Conservation (phyloP, 2,329 filamentous ascomycete species). For the Talaromyces rugulosus region DNA sequence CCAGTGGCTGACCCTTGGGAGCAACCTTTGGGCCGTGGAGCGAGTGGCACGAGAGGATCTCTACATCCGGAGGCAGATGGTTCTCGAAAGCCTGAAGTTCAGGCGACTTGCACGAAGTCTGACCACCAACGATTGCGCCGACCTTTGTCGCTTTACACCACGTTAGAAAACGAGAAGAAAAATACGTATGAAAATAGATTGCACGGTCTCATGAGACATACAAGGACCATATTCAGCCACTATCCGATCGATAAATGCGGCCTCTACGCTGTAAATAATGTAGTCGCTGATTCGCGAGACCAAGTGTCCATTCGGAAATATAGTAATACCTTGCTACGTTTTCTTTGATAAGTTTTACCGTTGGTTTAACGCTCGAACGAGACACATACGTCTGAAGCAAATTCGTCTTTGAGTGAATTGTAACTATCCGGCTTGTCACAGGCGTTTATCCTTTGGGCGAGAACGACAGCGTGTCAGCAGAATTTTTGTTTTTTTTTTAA, state of each 20-base stretch:
- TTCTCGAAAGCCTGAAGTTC: conserved; percentile 92
- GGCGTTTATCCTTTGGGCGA: conserved; percentile 72
- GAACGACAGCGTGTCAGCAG: conserved; percentile 4
- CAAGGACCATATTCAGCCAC: conserved; percentile 88
- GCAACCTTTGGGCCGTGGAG: conserved; percentile 91
- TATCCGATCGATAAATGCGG: conserved; percentile 80
- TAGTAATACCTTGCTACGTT: conserved; percentile 74
- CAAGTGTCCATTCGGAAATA: conserved; percentile 89
- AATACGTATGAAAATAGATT: conserved; percentile 6
- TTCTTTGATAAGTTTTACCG: conserved; percentile 29
- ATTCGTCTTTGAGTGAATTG: conserved; percentile 75
- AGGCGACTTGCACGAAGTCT: conserved; percentile 96
- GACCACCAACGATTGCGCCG: conserved; percentile 90
- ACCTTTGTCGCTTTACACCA: conserved; percentile 74
- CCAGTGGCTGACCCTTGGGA: conserved; percentile 81
- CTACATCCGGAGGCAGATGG: conserved; percentile 79
- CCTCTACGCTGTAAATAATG: conserved; percentile 98
- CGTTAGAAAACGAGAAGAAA: conserved; percentile 17
- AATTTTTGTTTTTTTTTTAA: not conserved
- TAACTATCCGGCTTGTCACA: conserved; percentile 91
- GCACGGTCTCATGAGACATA: conserved; percentile 49
- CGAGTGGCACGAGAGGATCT: conserved; percentile 94
- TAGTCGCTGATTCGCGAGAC: conserved; percentile 96
- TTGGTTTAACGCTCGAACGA: conserved; percentile 26
- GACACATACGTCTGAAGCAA: conserved; percentile 75